These are phyloP conservation scores for Apiotrichum gamsii DNA, from an alignment of 1,284 basidiomycete species.

Conservation along the genomic window DNA sequence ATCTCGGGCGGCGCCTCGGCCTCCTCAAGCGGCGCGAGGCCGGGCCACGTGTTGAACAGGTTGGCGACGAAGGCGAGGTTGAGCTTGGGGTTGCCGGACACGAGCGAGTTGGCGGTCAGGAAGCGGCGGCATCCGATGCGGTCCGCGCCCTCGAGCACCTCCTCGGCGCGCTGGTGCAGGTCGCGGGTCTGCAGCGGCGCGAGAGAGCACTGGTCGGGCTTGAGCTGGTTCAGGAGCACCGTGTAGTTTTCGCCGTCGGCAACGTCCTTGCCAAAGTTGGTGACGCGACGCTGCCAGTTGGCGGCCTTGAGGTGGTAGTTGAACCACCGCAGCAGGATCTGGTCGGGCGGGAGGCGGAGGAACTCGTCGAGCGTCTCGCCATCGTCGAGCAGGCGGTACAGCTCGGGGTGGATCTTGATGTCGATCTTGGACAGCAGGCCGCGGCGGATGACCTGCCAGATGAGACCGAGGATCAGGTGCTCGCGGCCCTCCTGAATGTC, in stretches of 20 bases:
- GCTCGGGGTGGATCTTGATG: constrained; percentile 94
- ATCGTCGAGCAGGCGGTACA: constrained; percentile 92
- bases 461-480: constrained; percentile 95
- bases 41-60: constrained; percentile 96
- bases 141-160: constrained; percentile 88
- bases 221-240: constrained; percentile 87
- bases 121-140: constrained; percentile 93
- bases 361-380: constrained; percentile 96
- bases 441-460: constrained; percentile 96
- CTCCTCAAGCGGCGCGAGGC: constrained; percentile 85
- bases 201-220: constrained; percentile 88
- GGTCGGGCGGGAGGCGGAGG: constrained; percentile 86
- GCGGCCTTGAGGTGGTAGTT: constrained; percentile 97
- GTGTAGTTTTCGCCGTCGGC: constrained; percentile 97
- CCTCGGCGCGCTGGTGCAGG: constrained; percentile 74
- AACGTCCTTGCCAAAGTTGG: constrained; percentile 95
- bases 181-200: constrained; percentile 82
- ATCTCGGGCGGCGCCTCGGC: constrained; percentile 65
- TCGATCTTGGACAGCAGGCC: constrained; percentile 92
- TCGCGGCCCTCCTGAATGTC: constrained; percentile 92
- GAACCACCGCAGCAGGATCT: constrained; percentile 95
- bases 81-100: constrained; percentile 92
- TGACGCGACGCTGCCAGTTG: constrained; percentile 72
- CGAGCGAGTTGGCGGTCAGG: constrained; percentile 82
- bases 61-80: constrained; percentile 98